phyloP scores from a whole-genome alignment of 495 filamentous ascomycete species.

The Neurospora sp. region DNA sequence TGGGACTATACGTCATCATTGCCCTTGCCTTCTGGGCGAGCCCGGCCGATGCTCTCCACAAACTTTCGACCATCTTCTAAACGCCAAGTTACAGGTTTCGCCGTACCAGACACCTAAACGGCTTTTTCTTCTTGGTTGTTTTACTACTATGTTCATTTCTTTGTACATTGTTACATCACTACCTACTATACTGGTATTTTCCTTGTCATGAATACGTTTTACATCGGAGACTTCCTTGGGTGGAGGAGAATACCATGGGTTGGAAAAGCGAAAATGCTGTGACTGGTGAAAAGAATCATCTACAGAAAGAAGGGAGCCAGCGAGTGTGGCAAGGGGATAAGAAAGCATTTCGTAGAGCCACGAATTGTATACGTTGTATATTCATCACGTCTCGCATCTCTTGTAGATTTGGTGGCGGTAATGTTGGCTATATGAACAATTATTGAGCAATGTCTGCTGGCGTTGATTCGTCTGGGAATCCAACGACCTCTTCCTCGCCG shows the following conservation, averaged over 20 bases:
- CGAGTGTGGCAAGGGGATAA: no score
- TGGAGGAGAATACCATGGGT: not conserved
- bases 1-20: conserved; percentile 66
- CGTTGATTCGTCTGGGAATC: no score
- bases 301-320: no score
- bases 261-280: not conserved
- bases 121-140: not conserved
- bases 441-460: no score
- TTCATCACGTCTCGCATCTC: no score
- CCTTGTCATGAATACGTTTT: not conserved
- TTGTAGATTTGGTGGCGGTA: no score
- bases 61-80: not conserved
- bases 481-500: no score
- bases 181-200: not conserved
- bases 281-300: no score
- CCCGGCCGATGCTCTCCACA: conserved; percentile 49
- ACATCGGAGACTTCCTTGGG: not conserved
- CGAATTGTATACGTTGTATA: no score
- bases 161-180: not conserved
- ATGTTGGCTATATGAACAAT: no score
- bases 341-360: no score
- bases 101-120: not conserved
- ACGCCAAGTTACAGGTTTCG: not conserved
- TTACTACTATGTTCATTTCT: not conserved
- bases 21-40: conserved; percentile 86